Evolutionary conservation across 345 rosid genomes (phyloP), one percentile per base, ranked within the genome.

Genomic region (Leavenworthia alabamica): DNA sequence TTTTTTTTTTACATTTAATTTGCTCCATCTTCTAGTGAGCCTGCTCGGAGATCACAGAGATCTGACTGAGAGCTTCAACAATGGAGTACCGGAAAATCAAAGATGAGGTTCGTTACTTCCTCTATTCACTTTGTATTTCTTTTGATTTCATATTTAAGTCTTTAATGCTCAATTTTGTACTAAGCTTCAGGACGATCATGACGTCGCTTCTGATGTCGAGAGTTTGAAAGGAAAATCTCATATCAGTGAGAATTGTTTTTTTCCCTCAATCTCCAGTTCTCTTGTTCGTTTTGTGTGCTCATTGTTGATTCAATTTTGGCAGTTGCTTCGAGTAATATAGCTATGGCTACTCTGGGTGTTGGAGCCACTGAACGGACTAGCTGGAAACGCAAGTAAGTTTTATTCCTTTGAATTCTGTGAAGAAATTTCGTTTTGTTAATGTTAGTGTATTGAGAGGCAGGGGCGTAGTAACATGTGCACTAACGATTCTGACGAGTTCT

Each of bases 401-500:
- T 26, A 16, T 13, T 22, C 35, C 27, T 49, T 35, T 1, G 14
- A 41, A 17, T 1, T 26, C 1, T 41, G 26, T 2, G 19, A 12
- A 24, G n/a, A n/a, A 15, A 8, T 26, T 31, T 19, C 1, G 6
- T 4, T 9, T 16, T 17, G 19, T 32, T 15, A 20, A 17, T 9
- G 6, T 27, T 35, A 6, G 2, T 39, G 50, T 54, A 8, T 49
- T 57, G 67, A 16, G 67, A 16, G 5, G 33, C 37, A 89, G 99
- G 79, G 66, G 89, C 7, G 52, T 82, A 36, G 99, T 85, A 45
- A 93, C 99, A 4, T 75, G 85, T 68, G 86, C 97, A 50, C 67
- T 93, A 75, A 89, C 96, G 35, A 10, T 89, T 71, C 85, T 93
- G 28, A 89, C 99, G 32, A 93, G 99, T 72, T 89, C 99, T 8